Percentiles rank a stretch among this genome's conserved stretches.
Evolutionary conservation across 495 filamentous ascomycete species (phyloP).

Genomic region (Xylaria sp.): DNA sequence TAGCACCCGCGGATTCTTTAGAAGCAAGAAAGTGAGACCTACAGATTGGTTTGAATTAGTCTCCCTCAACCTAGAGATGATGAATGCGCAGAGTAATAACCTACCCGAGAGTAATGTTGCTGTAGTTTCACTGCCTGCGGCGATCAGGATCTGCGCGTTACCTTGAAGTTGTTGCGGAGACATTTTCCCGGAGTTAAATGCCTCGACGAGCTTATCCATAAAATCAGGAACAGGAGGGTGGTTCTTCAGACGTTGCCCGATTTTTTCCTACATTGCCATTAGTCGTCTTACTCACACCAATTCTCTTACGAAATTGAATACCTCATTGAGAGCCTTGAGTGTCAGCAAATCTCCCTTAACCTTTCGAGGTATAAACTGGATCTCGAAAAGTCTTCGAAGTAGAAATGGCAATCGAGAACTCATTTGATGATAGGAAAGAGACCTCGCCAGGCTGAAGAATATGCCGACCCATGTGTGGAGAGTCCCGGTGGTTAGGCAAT

Average conservation of each 20-base stretch:
- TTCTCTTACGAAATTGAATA: neutral
- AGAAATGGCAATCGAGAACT: neutral
- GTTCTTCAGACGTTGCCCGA: constrained; percentile 21
- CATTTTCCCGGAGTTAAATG: constrained; percentile 41
- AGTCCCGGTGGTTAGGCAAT: neutral
- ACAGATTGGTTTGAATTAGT: neutral
- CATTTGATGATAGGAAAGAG: constrained; percentile 3
- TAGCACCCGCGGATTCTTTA: constrained; percentile 51
- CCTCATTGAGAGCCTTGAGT: neutral
- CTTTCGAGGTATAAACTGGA: neutral
- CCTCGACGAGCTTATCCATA: constrained; percentile 29
- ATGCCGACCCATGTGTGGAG: neutral
- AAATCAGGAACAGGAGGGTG: constrained; percentile 18
- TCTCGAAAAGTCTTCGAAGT: neutral
- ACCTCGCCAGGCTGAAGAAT: constrained; percentile 7
- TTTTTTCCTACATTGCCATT: constrained; percentile 13
- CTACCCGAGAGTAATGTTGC: constrained; percentile 58
- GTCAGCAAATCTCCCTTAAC: neutral
- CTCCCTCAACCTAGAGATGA: neutral
- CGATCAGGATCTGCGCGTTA: constrained; percentile 50
- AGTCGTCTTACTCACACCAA: neutral
- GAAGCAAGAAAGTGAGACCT: constrained; percentile 54
- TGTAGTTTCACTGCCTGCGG: constrained; percentile 64
- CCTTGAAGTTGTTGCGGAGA: constrained; percentile 38
- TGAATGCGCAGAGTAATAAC: neutral